phyloP scores from a whole-genome alignment of 2,329 filamentous ascomycete species.

The Fusarium papillatum region DNA sequence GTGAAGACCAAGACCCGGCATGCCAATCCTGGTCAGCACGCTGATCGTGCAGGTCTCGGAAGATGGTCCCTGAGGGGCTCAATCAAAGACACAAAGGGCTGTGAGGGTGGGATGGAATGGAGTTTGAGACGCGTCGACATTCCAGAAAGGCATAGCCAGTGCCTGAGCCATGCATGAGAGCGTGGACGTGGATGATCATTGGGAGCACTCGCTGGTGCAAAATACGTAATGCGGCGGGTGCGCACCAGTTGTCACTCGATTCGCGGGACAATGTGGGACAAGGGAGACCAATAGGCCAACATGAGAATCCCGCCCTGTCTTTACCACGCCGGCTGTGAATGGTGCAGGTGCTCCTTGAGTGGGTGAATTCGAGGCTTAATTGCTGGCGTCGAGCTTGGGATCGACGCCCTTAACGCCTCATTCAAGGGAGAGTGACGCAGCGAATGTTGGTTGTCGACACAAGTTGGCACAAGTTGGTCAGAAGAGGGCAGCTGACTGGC shows the following conservation, averaged over 20 bases:
- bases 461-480: conserved; percentile 35
- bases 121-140: conserved; percentile 40
- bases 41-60: conserved; percentile 33
- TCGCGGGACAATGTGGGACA: conserved; percentile 27
- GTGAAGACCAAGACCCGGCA: conserved; percentile 25
- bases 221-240: conserved; percentile 45
- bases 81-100: conserved; percentile 20
- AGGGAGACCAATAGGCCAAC: conserved; percentile 31
- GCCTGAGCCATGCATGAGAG: conserved; percentile 37
- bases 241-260: conserved; percentile 35
- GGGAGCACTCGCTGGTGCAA: conserved; percentile 27
- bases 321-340: conserved; percentile 20
- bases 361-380: conserved; percentile 38
- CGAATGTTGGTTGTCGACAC: conserved; percentile 8
- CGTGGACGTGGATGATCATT: conserved; percentile 39
- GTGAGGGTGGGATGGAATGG: conserved; percentile 44
- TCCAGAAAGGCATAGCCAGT: conserved; percentile 44
- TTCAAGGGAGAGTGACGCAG: conserved; percentile 38
- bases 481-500: conserved; percentile 31
- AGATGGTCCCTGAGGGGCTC: conserved; percentile 32
- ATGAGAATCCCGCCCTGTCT: conserved; percentile 25
- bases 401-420: conserved; percentile 24
- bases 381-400: conserved; percentile 15
- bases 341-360: conserved; percentile 16
- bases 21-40: conserved; percentile 30